Evolutionary conservation across 2,329 filamentous ascomycete genomes (phyloP), one percentile per base, ranked within the genome.

Genomic region (Alternaria arborescens): DNA sequence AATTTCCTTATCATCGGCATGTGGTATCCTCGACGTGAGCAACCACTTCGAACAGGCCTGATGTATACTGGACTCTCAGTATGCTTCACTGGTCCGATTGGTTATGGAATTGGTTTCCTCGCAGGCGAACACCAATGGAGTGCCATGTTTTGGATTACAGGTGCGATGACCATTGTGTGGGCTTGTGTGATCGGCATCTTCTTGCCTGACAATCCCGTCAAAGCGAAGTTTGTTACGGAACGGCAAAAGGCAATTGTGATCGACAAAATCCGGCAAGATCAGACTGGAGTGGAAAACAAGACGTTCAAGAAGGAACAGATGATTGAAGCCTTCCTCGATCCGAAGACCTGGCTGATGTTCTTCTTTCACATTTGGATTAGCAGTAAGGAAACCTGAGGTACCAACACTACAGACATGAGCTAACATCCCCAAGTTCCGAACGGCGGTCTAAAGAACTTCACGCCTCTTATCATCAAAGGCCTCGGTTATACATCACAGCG

Each of bases 201-300:
- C 63, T 69, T 81, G 1, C 79, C 78, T 0, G 77, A 80, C 60
- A 79, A 77, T 51, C 77, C 76, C 3, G 18, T 75, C 78, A 78
- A 78, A 71, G 76, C 69, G 2, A 74, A 77, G 12, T 67, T 71
- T 14, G 64, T 81, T 16, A 73, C 65, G 8, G 68, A 74, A 40
- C 69, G 64, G 34, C 77, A 80, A 56, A 78, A 80, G 54, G 52
- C 77, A 16, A 71, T 65, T 47, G 64, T 65, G 8, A 61, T 67
- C 8, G 62, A 67, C 52, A 76, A 80, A 3, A 69, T 83, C 1
- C 72, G 78, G 14, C 71, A 73, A 18, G 83, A 84, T 56, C 78
- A 81, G 56, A 83, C 79, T 3, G 82, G 82, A 18, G 81, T 83
- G 22, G 81, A 83, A 61, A 83, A 82, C 67, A 82, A 82, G 53